A percentile compares a stretch with the other conserved stretches of the same genome.
Conservation (phyloP, 2,329 filamentous ascomycete genomes). For the Diaporthe sp. region DNA sequence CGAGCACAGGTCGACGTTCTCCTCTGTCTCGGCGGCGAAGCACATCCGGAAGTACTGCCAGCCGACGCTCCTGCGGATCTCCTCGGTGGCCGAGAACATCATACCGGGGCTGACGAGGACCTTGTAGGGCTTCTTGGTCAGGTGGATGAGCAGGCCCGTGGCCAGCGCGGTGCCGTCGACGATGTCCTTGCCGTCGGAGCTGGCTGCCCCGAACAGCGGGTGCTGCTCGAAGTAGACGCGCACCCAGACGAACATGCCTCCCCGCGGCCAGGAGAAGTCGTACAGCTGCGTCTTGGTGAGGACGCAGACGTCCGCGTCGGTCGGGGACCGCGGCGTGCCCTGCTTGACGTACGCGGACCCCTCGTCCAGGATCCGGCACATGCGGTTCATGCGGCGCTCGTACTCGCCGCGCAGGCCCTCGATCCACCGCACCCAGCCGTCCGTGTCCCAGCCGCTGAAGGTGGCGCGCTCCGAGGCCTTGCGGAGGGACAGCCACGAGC, state of each 20-base stretch:
- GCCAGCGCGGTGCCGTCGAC: constrained; percentile 69
- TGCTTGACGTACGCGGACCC: constrained; percentile 75
- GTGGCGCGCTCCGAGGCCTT: constrained; percentile 60
- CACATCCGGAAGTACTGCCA: constrained; percentile 84
- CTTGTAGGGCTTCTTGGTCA: constrained; percentile 76
- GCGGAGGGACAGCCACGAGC: constrained; percentile 57
- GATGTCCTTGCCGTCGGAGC: constrained; percentile 50
- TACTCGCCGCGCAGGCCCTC: constrained; percentile 86
- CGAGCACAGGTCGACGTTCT: constrained; percentile 73
- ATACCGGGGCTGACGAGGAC: constrained; percentile 78
- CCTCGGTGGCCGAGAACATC: constrained; percentile 78
- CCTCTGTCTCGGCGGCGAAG: constrained; percentile 86
- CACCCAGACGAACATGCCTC: constrained; percentile 94
- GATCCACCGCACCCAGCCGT: constrained; percentile 93
- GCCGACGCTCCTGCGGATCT: constrained; percentile 68
- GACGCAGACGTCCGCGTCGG: constrained; percentile 77
- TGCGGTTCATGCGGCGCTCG: constrained; percentile 84
- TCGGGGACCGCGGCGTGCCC: constrained; percentile 58
- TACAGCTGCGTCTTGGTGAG: constrained; percentile 81
- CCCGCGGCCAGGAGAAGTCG: constrained; percentile 83
- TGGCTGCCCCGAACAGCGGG: constrained; percentile 68
- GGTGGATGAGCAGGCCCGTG: constrained; percentile 77
- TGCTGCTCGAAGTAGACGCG: constrained; percentile 79
- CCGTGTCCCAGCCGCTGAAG: constrained; percentile 78
- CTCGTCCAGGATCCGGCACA: constrained; percentile 80